phyloP scores from a whole-genome alignment of 371 early-diverging fungal species.

The Basidiobolus meristosporus region DNA sequence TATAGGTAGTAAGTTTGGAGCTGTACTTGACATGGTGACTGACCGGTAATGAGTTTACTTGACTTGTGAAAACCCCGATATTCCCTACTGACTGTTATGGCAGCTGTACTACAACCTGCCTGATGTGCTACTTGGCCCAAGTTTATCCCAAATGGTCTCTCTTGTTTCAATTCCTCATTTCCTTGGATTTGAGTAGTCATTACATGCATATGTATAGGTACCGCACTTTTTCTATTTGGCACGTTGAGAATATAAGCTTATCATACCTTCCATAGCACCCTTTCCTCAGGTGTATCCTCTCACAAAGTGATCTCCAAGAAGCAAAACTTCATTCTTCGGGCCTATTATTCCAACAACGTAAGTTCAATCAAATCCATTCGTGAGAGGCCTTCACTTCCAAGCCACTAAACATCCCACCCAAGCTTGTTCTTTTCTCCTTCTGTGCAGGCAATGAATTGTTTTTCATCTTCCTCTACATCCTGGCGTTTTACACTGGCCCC shows the following conservation, averaged over 20 bases:
- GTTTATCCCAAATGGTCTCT: constrained; percentile 47
- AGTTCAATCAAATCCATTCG: constrained; percentile 3
- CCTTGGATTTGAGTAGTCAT: constrained; percentile 85
- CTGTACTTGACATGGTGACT: constrained; percentile 95
- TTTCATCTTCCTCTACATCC: constrained; percentile 69
- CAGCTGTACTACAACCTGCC: constrained; percentile 76
- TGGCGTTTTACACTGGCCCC: constrained; percentile 12
- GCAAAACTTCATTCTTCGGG: constrained; percentile 50
- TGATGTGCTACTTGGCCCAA: constrained; percentile 64
- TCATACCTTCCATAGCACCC: constrained; percentile 40
- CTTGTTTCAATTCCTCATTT: constrained; percentile 71
- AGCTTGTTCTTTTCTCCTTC: constrained; percentile 69
- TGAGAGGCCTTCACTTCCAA: neutral
- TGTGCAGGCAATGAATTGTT: constrained; percentile 84
- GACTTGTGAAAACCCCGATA: neutral
- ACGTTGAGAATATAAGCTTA: too few species aligned
- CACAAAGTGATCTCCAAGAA: constrained; percentile 68
- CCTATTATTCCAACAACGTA: constrained; percentile 80
- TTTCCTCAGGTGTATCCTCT: constrained; percentile 66
- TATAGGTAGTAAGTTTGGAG: constrained; percentile 81
- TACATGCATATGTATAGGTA: constrained; percentile 96
- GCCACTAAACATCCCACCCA: neutral
- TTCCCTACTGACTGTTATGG: neutral
- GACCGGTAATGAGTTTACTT: constrained; percentile 39
- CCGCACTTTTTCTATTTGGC: neutral